A percentile compares a stretch with the other conserved stretches of the same genome.
phyloP scores from a whole-genome alignment of 108 stramenopile species.

The Cyclotella sp. region DNA sequence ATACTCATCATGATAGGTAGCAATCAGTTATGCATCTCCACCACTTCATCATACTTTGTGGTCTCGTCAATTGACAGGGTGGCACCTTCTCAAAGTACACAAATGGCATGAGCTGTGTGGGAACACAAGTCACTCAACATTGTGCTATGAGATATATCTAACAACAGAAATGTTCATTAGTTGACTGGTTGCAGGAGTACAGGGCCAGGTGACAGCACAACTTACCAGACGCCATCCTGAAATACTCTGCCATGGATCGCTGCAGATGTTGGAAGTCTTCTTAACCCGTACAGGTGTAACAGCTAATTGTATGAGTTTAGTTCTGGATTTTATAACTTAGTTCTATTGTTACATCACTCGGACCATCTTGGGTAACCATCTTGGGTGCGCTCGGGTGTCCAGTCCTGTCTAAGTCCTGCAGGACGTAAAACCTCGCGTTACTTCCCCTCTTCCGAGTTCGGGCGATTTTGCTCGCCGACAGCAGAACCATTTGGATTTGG shows the following conservation, averaged over 20 bases:
- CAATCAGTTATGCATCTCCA: neutral
- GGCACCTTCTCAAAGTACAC: neutral
- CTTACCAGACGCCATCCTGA: constrained; percentile 3
- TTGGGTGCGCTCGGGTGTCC: no score
- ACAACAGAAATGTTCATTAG: neutral
- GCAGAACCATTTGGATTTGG: constrained; percentile 3
- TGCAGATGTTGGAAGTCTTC: no score
- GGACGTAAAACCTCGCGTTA: no score
- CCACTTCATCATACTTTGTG: neutral
- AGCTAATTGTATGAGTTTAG: no score
- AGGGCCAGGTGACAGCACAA: neutral
- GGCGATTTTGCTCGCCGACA: no score
- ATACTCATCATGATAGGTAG: neutral
- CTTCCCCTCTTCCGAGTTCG: no score
- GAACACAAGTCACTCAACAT: neutral
- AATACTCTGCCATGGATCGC: neutral
- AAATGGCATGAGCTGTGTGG: neutral
- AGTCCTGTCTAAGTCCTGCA: no score
- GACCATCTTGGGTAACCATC: no score
- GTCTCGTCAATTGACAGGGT: neutral
- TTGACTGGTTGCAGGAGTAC: no score
- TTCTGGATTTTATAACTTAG: no score
- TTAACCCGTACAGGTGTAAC: no score
- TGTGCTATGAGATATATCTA: neutral
- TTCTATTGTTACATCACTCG: no score